These are phyloP conservation scores for Rhododendron simsii DNA, from an alignment of 148 eudicot genomes.

Conservation along the genomic window DNA sequence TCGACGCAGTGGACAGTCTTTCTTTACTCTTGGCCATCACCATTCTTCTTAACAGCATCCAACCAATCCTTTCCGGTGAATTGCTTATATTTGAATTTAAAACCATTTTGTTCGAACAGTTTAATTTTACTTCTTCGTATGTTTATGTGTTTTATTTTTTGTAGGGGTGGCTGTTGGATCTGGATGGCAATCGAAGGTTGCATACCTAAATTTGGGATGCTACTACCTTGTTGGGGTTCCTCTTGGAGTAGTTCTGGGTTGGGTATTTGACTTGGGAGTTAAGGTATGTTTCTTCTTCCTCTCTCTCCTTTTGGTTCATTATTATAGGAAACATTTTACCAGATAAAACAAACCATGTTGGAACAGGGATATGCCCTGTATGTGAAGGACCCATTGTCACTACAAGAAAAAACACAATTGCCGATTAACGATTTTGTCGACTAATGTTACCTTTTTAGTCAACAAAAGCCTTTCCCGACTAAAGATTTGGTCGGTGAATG, in stretches of 20 bases:
- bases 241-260: constrained; percentile 34
- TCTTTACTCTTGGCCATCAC: constrained; percentile 35
- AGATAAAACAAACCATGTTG: too few species aligned
- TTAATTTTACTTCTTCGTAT: not conserved
- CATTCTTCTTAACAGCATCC: constrained; percentile 25
- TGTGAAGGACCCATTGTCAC: too few species aligned
- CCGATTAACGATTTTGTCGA: too few species aligned
- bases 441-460: too few species aligned
- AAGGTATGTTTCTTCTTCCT: constrained; percentile 11
- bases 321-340: too few species aligned
- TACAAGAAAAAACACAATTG: too few species aligned
- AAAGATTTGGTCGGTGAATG: too few species aligned
- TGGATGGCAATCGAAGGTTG: constrained; percentile 49
- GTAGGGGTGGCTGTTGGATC: constrained; percentile 52
- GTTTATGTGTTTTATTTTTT: not conserved
- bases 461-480: too few species aligned
- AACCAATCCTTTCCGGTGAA: not conserved
- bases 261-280: constrained; percentile 41
- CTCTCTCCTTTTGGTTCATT: not conserved
- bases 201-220: constrained; percentile 44
- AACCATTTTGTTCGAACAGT: not conserved
- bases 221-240: constrained; percentile 44
- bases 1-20: constrained; percentile 24
- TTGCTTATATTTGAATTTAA: constrained; percentile 19
- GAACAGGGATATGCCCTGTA: too few species aligned